Base-by-base conservation (phyloP, 495 filamentous ascomycete species). In the Penicillium bovifimosum region DNA sequence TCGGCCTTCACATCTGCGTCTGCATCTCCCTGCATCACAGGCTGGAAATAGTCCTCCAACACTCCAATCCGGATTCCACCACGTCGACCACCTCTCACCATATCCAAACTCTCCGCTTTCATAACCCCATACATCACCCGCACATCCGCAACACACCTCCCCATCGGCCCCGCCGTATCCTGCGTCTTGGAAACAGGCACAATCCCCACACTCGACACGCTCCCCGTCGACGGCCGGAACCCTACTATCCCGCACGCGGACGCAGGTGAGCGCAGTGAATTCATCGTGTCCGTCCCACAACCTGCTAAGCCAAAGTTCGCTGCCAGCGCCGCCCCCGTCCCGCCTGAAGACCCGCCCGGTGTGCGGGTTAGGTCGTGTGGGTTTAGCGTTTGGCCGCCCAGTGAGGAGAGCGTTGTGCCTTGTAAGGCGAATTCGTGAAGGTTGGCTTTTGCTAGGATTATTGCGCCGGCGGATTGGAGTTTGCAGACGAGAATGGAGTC, bases 371-470 rank as follows among this genome's bases (percentile, higher is more conserved):
- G 49, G 56, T 86, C 84, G 38, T 84, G 86, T 0, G 84, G 81
- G 60, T 86, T 87, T 20, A 76, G 49, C 0, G 80, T 82, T 54
- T 86, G 83, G 0, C 84, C 83, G 5, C 81, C 80, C 0, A 84
- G 54, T 0, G 78, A 81, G 1, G 82, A 85, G 2, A 82, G 79
- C 0, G 72, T 75, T 29, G 84, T 62, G 3, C 82, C 84, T 50
- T 86, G 82, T 2, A 87, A 59, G 1, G 83, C 82, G 46, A 86
- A 60, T 62, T 85, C 84, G 57, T 86, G 83, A 10, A 86, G 58
- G 61, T 86, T 87, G 0, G 81, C 67, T 54, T 87, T 87, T 0
- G 80, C 84, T 1, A 87, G 64, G 14, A 87, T 80, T n/a, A 87
- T 73, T 0, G 81, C 80, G 0, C 85, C 84, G 2, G 80, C 81